Base-by-base conservation (phyloP, 2,329 filamentous ascomycete species). In the Meredithiella fracta region DNA sequence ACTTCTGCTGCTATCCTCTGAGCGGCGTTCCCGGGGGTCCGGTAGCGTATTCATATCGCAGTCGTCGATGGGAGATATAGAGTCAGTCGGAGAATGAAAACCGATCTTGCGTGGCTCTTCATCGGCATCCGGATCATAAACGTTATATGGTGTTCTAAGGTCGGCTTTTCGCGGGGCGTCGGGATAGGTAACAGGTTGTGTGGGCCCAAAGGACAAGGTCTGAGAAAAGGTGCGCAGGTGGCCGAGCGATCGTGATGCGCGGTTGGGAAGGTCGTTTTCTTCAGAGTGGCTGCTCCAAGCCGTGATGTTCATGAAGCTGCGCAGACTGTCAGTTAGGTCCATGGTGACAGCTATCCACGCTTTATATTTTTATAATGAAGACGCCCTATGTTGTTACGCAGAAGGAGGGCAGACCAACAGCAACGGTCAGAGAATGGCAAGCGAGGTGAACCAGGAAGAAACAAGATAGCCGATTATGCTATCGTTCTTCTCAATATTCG, bases 41-140 rank as follows among this genome's bases (percentile, higher is more conserved):
- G 83, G 82, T 53, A 86, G 71, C 1, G 83, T 86, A 65, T 80
- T 85, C 69, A 86, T 75, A 62, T 79, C 78, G 63, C 79, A 74
- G 61, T 76, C 74, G 51, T 76, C 72, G 53, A 55, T n/a, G 38
- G 53, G n/a, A 53, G 51, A 22, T 37, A 38, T 47, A 29, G 56
- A 50, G 44, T 31, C 22, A 15, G 53, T 26, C 11, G 57, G 11
- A 37, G 52, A 40, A 14, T 51, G 14, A 25, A 25, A 51, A 20
- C 49, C 49, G 6, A 51, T 20, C n/a, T 51, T 51, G 17, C 49
- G 23, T 15, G 31, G 15, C 29, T 31, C 29, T 34, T 58, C 53
- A 22, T 58, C 57, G 40, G 54, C 53, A 25, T 58, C 57, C n/a
- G 57, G 57, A 51, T 58, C 53, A 29, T 58, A 58, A 20, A 58